These are phyloP conservation scores for Lobulomyces angularis DNA, from an alignment of 192 early-diverging fungal genomes.

Conservation along the genomic window DNA sequence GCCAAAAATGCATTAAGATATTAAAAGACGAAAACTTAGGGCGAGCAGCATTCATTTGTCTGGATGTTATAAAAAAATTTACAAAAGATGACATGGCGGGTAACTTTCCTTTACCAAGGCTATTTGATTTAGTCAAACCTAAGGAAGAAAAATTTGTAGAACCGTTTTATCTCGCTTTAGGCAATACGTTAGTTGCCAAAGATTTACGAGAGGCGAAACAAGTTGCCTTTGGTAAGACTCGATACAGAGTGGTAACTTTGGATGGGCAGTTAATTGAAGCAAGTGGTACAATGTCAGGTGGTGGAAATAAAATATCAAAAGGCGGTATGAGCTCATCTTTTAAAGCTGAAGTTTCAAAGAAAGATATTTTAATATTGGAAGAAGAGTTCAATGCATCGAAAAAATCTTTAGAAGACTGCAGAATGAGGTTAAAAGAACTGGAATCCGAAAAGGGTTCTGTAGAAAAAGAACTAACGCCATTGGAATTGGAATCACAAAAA, in stretches of 20 bases:
- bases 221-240: conserved; percentile 69
- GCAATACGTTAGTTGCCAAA: conserved; percentile 76
- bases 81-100: conserved; percentile 28
- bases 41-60: conserved; percentile 66
- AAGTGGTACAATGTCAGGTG: conserved; percentile 87
- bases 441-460: conserved; percentile 32
- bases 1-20: conserved; percentile 79
- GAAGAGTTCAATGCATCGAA: conserved; percentile 4
- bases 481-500: conserved; percentile 47
- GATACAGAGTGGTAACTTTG: conserved; percentile 89
- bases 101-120: conserved; percentile 60
- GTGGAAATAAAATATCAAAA: conserved; percentile 55
- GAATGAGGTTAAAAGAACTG: conserved; percentile 1
- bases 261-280: conserved; percentile 84
- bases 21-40: conserved; percentile 76
- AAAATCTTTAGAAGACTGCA: background rate
- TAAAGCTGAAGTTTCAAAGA: conserved; percentile 8
- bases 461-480: conserved; percentile 41
- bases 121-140: conserved; percentile 80
- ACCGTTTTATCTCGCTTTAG: conserved; percentile 77
- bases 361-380: background rate
- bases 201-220: conserved; percentile 73
- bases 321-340: conserved; percentile 86
- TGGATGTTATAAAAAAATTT: conserved; percentile 63
- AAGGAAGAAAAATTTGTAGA: conserved; percentile 57